These are phyloP conservation scores for Fusarium brevicatenulatum DNA, from an alignment of 2,329 filamentous ascomycete species.

Conservation along the genomic window DNA sequence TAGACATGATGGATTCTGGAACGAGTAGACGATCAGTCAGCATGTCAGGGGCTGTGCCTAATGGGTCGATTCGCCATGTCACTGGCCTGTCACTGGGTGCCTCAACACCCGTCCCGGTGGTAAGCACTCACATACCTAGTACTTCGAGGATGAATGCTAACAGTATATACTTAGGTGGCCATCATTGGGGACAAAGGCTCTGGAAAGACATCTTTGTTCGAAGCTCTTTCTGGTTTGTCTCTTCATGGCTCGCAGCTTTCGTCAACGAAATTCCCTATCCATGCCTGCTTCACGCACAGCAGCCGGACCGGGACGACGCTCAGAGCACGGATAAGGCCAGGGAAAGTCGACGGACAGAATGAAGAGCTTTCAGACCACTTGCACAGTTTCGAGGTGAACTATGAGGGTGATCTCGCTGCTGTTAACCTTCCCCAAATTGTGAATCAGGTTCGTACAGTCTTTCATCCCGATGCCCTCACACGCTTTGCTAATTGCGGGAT, in stretches of 20 bases:
- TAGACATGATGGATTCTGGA: neutral
- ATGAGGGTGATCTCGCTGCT: neutral
- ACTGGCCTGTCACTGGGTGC: neutral
- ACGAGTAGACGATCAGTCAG: neutral
- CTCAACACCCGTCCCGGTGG: neutral
- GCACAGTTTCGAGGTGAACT: neutral
- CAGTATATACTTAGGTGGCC: neutral
- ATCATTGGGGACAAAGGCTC: neutral
- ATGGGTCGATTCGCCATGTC: neutral
- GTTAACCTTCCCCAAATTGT: neutral
- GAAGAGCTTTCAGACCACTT: neutral
- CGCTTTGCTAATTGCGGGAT: rapidly evolving
- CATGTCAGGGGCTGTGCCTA: neutral
- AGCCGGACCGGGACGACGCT: neutral
- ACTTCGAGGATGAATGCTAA: neutral
- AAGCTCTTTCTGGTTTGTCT: neutral
- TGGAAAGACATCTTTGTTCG: neutral
- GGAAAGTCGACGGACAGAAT: rapidly evolving
- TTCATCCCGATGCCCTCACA: rapidly evolving
- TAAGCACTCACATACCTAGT: neutral
- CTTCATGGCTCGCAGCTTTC: neutral
- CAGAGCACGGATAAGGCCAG: neutral
- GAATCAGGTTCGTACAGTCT: neutral
- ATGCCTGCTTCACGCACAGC: neutral
- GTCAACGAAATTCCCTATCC: neutral